Evolutionary conservation across 345 rosid species (phyloP), one percentile per base, ranked within the genome.

Genomic region (Chamaenerion angustifolium): DNA sequence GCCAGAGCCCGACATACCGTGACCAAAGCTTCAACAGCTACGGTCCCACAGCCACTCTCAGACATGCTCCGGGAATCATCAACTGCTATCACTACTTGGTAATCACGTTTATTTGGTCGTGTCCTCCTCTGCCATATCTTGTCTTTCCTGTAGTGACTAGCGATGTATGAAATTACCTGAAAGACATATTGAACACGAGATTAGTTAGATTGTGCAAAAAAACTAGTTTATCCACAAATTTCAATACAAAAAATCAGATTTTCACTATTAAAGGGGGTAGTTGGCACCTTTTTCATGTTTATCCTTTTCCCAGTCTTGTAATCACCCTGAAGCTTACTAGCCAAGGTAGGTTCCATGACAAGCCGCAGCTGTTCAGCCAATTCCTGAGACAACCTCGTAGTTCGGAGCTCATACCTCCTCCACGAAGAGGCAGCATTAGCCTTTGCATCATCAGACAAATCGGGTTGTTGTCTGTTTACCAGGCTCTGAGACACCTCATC

Each of bases 21-120:
- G 56, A 87, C 93, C 71, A 92, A 64, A 55, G 98, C 87, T 70
- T 84, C 85, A 12, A 87, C 63, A n/a, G 98, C 98, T 54, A 78
- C 86, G 16, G 74, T 82, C 51, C 90, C 85, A 65, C 96, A 92
- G 43, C 87, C 64, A 67, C 82, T 70, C 75, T 80, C 93, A 10
- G 88, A 80, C 96, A 92, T 87, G 65, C 98, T 87, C 50, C 73
- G 78, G 1, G 96, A 92, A 59, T 87, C 98, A 69, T 92, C 98
- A 60, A 92, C 81, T 45, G 90, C 96, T 52, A 87, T 82, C 46
- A 87, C 76, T 17, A 84, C 88, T 71, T 87, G 98, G 70, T 87
- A 92, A 58, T 92, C 95, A 43, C 95, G 95, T 67, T 87, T 92
- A 75, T 82, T 85, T 16, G 98, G 96, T n/a, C 76, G 76, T 41